Conservation (phyloP, 441 rosid species). For the Euphorbia schlechtendalii region DNA sequence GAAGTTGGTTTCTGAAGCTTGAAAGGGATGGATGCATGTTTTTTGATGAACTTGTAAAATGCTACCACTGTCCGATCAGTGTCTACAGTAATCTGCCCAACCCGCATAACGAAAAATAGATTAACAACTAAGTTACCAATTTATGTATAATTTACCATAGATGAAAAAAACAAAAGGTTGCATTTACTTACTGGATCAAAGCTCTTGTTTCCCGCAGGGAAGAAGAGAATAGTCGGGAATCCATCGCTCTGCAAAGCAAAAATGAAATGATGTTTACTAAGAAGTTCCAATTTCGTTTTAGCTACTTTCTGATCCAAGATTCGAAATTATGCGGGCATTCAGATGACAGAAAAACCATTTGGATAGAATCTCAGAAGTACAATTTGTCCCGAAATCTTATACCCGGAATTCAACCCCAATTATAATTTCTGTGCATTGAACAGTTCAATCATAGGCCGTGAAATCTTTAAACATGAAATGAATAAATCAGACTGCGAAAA, state of each 20-base stretch:
- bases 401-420: neutral
- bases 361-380: neutral
- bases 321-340: neutral
- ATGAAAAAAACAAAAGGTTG: neutral
- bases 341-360: neutral
- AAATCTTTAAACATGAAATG: neutral
- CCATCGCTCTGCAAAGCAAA: conserved; percentile 65
- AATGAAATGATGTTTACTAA: conserved; percentile 3
- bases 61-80: conserved; percentile 89
- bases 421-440: neutral
- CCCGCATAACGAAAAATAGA: conserved; percentile 2
- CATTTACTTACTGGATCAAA: conserved; percentile 70
- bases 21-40: conserved; percentile 84
- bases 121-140: too few species aligned
- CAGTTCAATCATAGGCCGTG: neutral
- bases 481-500: conserved; percentile 5
- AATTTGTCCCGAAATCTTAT: neutral
- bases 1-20: conserved; percentile 76
- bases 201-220: conserved; percentile 96
- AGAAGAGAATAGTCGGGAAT: conserved; percentile 88
- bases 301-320: neutral
- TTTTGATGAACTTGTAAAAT: conserved; percentile 81
- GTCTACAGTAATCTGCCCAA: conserved; percentile 70
- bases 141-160: too few species aligned
- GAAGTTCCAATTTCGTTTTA: neutral